Evolutionary conservation across 2,329 filamentous ascomycete species (phyloP), one percentile per base, ranked within the genome.

Genomic region (Alternaria gaisen): DNA sequence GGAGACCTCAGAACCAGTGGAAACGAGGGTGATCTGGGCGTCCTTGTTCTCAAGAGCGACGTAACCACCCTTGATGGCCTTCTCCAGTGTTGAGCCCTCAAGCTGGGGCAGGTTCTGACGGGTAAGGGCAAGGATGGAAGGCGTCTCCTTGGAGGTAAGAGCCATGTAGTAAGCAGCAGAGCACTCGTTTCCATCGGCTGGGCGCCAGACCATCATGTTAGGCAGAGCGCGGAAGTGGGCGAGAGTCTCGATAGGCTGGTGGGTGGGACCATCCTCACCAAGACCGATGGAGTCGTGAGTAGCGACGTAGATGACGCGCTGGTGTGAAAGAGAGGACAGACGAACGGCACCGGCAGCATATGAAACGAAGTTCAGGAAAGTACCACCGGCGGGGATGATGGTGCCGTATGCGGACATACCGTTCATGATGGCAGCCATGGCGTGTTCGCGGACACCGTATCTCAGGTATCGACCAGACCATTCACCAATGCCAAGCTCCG

Each of bases 191-290:
- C 94, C 94, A 78, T 98, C 95, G 75, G 95, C 94, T 72, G 95
- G 95, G 79, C 95, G 94, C 95, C 95, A 98, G 76, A 98, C 94
- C 92, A 98, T 97, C 87, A 91, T 92, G 90, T 99, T 99, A 79
- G 95, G 95, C 73, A 98, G 88, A 69, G 95, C 95, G 81, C 95
- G 94, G 93, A 98, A 98, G 85, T 98, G 95, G 63, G 94, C 91
- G 67, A 98, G 89, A 44, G 93, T 97, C 89, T 99, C 95, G 73
- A 99, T 97, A 81, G 95, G 95, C 88, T 99, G 95, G 85, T 99
- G 95, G 59, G 95, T 99, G 72, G 95, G 94, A 67, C 95, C 95
- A 78, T 99, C 95, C 85, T 99, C 95, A 83, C 95, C 95, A 72
- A 98, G 92, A 86, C 95, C 95, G 75, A 99, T 99, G 69, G 94